Conservation (phyloP, 148 eudicot species). For the Camellia lanceoleosa region DNA sequence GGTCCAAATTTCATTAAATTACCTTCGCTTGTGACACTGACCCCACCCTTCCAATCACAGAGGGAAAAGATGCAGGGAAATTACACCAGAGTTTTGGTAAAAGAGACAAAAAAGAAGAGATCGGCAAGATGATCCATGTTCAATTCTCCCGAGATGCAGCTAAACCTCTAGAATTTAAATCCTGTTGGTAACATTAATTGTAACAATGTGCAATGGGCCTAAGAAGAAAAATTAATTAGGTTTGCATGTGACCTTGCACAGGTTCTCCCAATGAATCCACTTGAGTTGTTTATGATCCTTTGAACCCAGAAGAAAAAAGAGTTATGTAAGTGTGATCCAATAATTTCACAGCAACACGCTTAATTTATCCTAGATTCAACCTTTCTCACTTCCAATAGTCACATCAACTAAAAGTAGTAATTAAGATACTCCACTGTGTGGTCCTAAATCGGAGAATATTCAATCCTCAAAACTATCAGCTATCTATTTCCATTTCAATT, state of each 20-base stretch:
- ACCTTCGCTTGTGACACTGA: neutral
- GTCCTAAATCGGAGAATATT: neutral
- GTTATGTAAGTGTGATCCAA: neutral
- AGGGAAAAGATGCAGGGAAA: neutral
- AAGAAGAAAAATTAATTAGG: neutral
- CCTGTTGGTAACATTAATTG: neutral
- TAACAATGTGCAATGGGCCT: neutral
- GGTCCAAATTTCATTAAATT: neutral
- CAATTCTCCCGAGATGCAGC: neutral
- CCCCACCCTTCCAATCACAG: neutral
- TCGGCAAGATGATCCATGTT: neutral
- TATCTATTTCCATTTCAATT: slow-evolving; percentile 5
- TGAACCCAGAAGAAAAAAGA: neutral
- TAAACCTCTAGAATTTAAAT: neutral
- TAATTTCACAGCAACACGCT: neutral
- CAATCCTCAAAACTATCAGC: neutral
- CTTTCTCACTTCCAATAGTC: neutral
- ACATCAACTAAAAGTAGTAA: neutral
- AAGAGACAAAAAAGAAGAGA: neutral
- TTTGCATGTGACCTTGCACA: neutral
- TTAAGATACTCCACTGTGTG: neutral
- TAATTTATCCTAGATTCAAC: neutral
- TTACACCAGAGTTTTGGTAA: neutral
- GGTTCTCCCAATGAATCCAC: neutral
- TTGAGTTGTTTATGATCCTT: neutral